Evolutionary conservation across 2,329 filamentous ascomycete genomes (phyloP), one percentile per base, ranked within the genome.

Genomic region (Pseudogymnoascus sp.): DNA sequence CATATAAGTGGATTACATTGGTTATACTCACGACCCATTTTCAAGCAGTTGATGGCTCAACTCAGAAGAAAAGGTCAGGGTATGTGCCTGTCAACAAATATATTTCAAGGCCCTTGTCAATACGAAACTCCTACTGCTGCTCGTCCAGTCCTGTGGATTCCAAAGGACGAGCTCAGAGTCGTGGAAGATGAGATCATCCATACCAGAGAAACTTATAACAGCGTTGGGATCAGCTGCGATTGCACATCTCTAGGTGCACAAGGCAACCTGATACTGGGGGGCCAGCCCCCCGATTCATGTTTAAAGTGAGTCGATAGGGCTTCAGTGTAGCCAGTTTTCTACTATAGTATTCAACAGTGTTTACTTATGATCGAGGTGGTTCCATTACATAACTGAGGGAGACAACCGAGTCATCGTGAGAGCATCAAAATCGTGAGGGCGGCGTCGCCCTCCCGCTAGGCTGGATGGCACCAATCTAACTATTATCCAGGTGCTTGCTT

Each of bases 71-170:
- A 43, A 43, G 41, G 22, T 12, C 26, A n/a, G 11, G 22, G 26
- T 46, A 46, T 46, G 22, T 6, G n/a, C 19, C 19, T 19, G 19
- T 19, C 19, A 19, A 19, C 19, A 19, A 19, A 19, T 19, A 19
- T 19, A 19, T 26, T 43, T 22, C 41, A 46, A 46, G 1, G 2
- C 16, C 53, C 53, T 59, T 33, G 53, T 59, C 53, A 59, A 59
- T 26, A 59, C 53, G 14, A 59, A 38, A 46, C 41, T 46, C 22
- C 26, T 24, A 46, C 41, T 46, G 24, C 41, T 46, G 41, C 16
- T 3, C 46, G 24, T 53, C 46, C 14, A 28, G 46, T 53, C 46
- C 14, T 53, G 96, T 69, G 84, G 84, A 0, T 61, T 3, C 37
- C 37, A 61, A 16, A 7, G 60, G 37, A 61, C 14, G 19, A 53